Conservation (phyloP, 1,284 basidiomycete species). For the Xerocomus minutiporus region DNA sequence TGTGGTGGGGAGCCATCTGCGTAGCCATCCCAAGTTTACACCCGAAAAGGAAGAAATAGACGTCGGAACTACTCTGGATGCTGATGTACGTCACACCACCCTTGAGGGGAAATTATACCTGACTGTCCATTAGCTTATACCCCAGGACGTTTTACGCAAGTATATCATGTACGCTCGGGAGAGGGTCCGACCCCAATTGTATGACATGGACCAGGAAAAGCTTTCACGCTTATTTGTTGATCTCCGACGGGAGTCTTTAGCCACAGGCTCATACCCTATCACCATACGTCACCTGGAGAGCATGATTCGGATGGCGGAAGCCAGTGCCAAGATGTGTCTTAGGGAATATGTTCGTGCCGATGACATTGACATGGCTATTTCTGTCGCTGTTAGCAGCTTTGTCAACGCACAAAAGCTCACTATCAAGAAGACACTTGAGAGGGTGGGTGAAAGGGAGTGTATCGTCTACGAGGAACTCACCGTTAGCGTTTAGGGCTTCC, state of each 20-base stretch:
- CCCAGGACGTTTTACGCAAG: conserved; percentile 95
- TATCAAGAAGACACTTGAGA: conserved; percentile 95
- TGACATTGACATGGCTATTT: conserved; percentile 96
- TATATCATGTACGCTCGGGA: conserved; percentile 99
- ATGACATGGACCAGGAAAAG: conserved; percentile 95
- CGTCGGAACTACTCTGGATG: conserved; percentile 85
- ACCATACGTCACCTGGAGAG: conserved; percentile 97
- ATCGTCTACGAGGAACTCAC: conserved; percentile 13
- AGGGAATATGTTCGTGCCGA: conserved; percentile 94
- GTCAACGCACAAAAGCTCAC: conserved; percentile 97
- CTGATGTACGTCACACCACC: conserved; percentile 63
- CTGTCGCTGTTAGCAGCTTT: conserved; percentile 92
- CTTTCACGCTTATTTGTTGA: conserved; percentile 94
- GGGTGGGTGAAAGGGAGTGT: conserved; percentile 51
- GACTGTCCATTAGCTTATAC: conserved; percentile 68
- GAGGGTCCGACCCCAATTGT: conserved; percentile 86
- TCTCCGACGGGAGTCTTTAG: conserved; percentile 90
- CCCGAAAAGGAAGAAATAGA: conserved; percentile 81
- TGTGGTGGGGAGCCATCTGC: conserved; percentile 92
- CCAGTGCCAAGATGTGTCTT: conserved; percentile 97
- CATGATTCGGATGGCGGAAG: conserved; percentile 99
- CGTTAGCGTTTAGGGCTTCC: conserved; percentile 66
- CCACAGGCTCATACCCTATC: conserved; percentile 97
- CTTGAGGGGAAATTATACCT: conserved; percentile 9
- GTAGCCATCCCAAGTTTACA: conserved; percentile 93